Percentiles rank a stretch among this genome's conserved stretches.
Evolutionary conservation across 148 eudicot species (phyloP).

Genomic region (Talinum fruticosum): DNA sequence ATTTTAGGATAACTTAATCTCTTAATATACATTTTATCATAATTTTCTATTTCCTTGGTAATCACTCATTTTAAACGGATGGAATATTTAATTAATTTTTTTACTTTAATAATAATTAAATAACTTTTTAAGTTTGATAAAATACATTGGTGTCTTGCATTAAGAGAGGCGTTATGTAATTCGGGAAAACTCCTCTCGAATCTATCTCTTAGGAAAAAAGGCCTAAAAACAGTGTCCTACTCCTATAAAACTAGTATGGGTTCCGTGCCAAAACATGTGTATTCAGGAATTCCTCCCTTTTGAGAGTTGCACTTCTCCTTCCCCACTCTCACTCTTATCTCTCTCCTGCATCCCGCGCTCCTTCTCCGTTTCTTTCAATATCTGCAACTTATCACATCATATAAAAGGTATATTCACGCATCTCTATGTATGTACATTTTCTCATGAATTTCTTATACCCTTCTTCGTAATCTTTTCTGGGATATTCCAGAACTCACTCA

Average conservation of each 20-base stretch:
- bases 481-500: neutral
- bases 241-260: neutral
- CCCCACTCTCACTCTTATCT: neutral
- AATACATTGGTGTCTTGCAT: no score
- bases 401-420: slow-evolving; percentile 37
- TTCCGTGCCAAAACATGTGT: neutral
- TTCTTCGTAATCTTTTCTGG: neutral
- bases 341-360: neutral
- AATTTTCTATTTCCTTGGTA: no score
- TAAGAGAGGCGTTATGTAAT: no score
- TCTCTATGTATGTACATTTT: neutral
- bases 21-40: no score
- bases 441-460: neutral
- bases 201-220: no score
- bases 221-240: neutral
- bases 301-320: neutral
- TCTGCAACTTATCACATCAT: slow-evolving; percentile 31
- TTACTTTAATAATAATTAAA: no score
- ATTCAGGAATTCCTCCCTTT: neutral
- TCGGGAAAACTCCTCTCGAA: no score
- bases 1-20: no score
- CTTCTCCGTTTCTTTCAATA: slow-evolving; percentile 4
- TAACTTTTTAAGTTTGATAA: no score
- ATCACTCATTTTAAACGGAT: no score
- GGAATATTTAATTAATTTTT: no score